Base-by-base conservation (phyloP, 1,139 yeast species). In the Wickerhamiella infanticola region DNA sequence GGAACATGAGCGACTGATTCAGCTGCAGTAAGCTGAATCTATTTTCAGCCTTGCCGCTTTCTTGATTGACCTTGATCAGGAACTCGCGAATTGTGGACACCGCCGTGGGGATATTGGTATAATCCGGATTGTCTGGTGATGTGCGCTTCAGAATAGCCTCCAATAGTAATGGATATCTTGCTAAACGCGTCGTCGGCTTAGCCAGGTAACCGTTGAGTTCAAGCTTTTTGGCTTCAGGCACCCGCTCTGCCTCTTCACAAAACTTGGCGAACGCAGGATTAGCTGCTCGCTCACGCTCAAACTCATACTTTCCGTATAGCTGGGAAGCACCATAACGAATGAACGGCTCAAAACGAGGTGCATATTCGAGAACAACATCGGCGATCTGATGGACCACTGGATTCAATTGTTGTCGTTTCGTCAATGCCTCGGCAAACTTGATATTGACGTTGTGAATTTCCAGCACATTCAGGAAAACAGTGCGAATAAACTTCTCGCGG, bases 111-210 rank as follows among this genome's bases (percentile, higher is more conserved):
- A 90, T 68, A 54, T 79, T 76, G 49, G 76, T 78, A 55, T 75
- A 72, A 58, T 90, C 98, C 11, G 85, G 78, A 27, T 79, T 75
- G 37, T 75, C 82, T 11, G 81, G 81, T 45, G 72, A 75, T 0
- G 97, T 85, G 53, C 79, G 75, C 60, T 90, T 90, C 53, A 84
- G 68, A 35, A 93, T 83, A 38, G 94, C 94, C 47, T 78, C 81
- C 31, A 90, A 70, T 48, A 90, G 70, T 48, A 90, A 68, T 53
- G 94, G 95, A 63, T 93, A 90, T 55, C 97, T 72, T 8, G 97
- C 97, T 27, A 96, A 86, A 62, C 98, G 75, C 29, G 95, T 90
- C 3, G 94, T 90, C 46, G 97, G 97, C 58, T 90, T 94, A 8
- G 95, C 85, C 55, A 90, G 70, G 58, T 86, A 93, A 0, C 97